A percentile compares a stretch with the other conserved stretches of the same genome.
Evolutionary conservation across 1,284 basidiomycete species (phyloP).

Genomic region (Cutaneotrichosporon daszewskae): DNA sequence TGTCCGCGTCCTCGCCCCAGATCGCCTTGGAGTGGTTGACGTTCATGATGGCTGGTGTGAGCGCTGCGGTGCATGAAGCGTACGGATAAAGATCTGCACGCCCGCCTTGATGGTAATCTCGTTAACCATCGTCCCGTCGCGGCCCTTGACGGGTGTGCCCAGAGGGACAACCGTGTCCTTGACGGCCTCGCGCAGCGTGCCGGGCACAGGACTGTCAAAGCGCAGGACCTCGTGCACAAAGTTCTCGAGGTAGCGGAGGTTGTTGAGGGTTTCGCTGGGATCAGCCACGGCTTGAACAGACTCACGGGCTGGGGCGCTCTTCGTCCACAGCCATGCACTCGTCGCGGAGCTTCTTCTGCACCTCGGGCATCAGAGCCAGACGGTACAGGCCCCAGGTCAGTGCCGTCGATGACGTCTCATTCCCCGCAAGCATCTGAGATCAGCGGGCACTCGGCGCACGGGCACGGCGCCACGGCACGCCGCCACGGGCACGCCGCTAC

Average conservation of each 20-base stretch:
- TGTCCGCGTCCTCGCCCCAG: conserved; percentile 64
- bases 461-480: too few relatives aligned
- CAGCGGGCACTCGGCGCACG: too few relatives aligned
- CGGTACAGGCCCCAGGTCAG: conserved; percentile 68
- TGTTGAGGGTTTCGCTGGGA: conserved; percentile 39
- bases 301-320: conserved; percentile 12
- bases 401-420: conserved; percentile 70
- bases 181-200: conserved; percentile 58
- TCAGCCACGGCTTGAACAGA: too few relatives aligned
- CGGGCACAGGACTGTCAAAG: conserved; percentile 60
- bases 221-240: conserved; percentile 65
- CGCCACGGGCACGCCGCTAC: too few relatives aligned
- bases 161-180: conserved; percentile 61
- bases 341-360: conserved; percentile 57
- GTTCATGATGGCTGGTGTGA: conserved; percentile 47
- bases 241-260: conserved; percentile 56
- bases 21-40: conserved; percentile 58
- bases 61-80: conserved; percentile 4
- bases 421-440: conserved; percentile 56
- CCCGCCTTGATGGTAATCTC: conserved; percentile 36
- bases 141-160: conserved; percentile 41
- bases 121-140: conserved; percentile 45
- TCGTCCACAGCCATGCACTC: conserved; percentile 52
- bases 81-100: conserved; percentile 39
- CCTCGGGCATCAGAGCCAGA: conserved; percentile 55